Percentiles rank a stretch among this genome's conserved stretches.
phyloP scores from a whole-genome alignment of 805 yeast genomes.

The Trichomonascus vanleenenianus region DNA sequence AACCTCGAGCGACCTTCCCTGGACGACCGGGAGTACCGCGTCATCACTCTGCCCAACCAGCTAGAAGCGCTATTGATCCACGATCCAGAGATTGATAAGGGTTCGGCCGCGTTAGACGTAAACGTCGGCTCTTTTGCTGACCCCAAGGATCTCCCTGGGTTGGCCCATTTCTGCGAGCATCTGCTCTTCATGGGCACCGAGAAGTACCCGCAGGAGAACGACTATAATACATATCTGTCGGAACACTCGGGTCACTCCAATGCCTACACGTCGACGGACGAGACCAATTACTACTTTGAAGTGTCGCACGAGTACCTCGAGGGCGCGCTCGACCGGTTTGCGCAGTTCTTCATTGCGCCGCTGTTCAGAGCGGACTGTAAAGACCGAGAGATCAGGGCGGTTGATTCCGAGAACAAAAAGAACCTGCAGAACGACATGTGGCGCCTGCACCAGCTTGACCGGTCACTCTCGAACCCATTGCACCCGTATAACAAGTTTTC shows the following conservation, averaged over 20 bases:
- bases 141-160: conserved; percentile 60
- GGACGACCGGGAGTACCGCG: conserved; percentile 72
- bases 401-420: conserved; percentile 92
- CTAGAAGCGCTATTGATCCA: conserved; percentile 60
- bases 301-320: conserved; percentile 64
- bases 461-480: conserved; percentile 56
- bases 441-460: conserved; percentile 82
- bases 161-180: conserved; percentile 90
- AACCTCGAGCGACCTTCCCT: conserved; percentile 35
- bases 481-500: conserved; percentile 88
- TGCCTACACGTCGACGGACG: conserved; percentile 84
- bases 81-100: conserved; percentile 58
- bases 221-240: conserved; percentile 63
- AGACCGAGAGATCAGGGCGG: conserved; percentile 90
- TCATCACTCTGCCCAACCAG: conserved; percentile 63
- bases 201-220: conserved; percentile 69
- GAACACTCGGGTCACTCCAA: conserved; percentile 85
- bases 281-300: conserved; percentile 88
- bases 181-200: conserved; percentile 73
- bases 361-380: conserved; percentile 66
- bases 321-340: conserved; percentile 87
- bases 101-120: conserved; percentile 67
- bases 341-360: conserved; percentile 87
- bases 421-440: conserved; percentile 84
- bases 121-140: conserved; percentile 78